These are phyloP conservation scores for Vanderwaltozyma tropicalis DNA, from an alignment of 805 yeast genomes.

Conservation along the genomic window DNA sequence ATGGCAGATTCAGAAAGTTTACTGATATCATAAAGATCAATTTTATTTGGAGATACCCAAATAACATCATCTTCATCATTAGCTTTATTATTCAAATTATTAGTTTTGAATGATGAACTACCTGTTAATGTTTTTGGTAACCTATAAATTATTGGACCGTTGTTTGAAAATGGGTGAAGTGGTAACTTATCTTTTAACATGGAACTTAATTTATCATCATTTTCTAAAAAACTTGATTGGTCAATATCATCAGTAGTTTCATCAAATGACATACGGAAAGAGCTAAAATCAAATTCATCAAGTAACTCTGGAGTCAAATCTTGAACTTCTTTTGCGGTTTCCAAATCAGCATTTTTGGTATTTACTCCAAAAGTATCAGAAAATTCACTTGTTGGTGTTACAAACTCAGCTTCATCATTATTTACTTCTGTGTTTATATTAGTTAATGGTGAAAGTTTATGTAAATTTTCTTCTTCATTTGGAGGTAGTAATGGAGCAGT, in stretches of 20 bases:
- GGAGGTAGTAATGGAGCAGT: not conserved
- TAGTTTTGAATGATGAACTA: not conserved
- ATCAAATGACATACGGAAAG: slow-evolving; percentile 25
- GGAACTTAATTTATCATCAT: not conserved
- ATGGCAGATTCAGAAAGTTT: slow-evolving; percentile 1
- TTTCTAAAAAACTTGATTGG: not conserved
- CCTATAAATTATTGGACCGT: slow-evolving; percentile 1
- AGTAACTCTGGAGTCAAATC: slow-evolving; percentile 4
- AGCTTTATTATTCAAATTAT: not conserved
- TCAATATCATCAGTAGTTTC: slow-evolving; percentile 3
- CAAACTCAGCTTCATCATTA: not conserved
- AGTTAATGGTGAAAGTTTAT: too few relatives aligned
- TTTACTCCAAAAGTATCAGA: not conserved
- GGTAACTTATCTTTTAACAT: not conserved
- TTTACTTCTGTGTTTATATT: not conserved
- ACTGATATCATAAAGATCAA: slow-evolving; percentile 15
- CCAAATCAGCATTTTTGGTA: not conserved
- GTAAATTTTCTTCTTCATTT: too few relatives aligned
- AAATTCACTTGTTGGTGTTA: not conserved
- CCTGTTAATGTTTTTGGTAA: not conserved
- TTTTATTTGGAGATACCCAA: slow-evolving; percentile 28
- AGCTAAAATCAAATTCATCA: slow-evolving; percentile 26
- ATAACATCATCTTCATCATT: slow-evolving; percentile 22
- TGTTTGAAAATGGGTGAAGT: not conserved
- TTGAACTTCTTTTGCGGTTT: not conserved